phyloP scores from a whole-genome alignment of 2,329 filamentous ascomycete species.

The Ceratocystis alfenasii region DNA sequence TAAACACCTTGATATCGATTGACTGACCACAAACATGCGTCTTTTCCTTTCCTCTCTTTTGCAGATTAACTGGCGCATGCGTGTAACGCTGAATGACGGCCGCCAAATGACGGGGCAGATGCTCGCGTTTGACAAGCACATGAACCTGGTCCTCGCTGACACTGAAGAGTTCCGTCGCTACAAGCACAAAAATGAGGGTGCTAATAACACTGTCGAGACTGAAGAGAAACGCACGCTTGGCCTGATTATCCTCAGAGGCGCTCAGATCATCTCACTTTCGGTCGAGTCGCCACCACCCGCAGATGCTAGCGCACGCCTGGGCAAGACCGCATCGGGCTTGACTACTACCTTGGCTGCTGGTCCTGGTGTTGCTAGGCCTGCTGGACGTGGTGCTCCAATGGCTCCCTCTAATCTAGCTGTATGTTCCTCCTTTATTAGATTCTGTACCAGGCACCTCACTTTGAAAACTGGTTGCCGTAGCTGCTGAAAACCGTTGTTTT shows the following conservation, averaged over 20 bases:
- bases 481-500: neutral
- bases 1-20: neutral
- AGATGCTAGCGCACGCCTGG: slow-evolving; percentile 81
- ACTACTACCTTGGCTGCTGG: slow-evolving; percentile 65
- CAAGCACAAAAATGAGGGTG: slow-evolving; percentile 64
- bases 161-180: slow-evolving; percentile 94
- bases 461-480: neutral
- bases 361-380: slow-evolving; percentile 80
- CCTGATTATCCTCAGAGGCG: slow-evolving; percentile 84
- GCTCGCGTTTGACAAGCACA: slow-evolving; percentile 99
- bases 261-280: slow-evolving; percentile 86
- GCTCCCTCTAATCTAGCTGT: slow-evolving; percentile 68
- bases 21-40: slow-evolving; percentile 4
- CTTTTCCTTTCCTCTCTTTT: slow-evolving; percentile 4
- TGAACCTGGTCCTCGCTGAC: slow-evolving; percentile 97
- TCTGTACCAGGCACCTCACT: neutral
- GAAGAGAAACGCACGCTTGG: slow-evolving; percentile 98
- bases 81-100: slow-evolving; percentile 86
- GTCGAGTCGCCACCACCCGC: slow-evolving; percentile 92
- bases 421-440: slow-evolving; percentile 26
- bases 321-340: slow-evolving; percentile 57
- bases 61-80: slow-evolving; percentile 99
- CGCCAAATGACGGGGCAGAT: slow-evolving; percentile 96
- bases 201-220: slow-evolving; percentile 63
- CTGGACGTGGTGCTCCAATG: slow-evolving; percentile 61